These are phyloP conservation scores for Ophiostoma sp. DNA, from an alignment of 2,329 filamentous ascomycete species.

Conservation along the genomic window DNA sequence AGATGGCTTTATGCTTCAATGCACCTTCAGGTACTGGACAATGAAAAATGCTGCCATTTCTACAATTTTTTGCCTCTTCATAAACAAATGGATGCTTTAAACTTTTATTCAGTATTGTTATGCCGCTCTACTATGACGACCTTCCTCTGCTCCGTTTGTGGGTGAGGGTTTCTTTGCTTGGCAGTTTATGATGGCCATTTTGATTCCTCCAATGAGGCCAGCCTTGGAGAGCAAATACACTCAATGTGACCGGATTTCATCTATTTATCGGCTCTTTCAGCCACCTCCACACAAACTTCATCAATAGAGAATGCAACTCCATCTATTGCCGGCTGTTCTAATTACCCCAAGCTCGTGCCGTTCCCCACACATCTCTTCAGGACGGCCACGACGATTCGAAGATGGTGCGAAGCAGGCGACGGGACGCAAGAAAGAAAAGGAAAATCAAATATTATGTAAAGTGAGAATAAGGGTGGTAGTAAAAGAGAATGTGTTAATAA, in stretches of 20 bases:
- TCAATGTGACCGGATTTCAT: not conserved
- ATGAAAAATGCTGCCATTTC: too few species aligned
- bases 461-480: too few species aligned
- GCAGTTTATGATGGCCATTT: not conserved
- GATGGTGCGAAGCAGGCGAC: constrained; percentile 30
- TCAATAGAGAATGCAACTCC: not conserved
- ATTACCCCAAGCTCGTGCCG: not conserved
- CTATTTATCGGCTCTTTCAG: not conserved
- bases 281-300: not conserved
- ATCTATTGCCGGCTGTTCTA: not conserved
- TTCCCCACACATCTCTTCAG: not conserved
- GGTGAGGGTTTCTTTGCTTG: not conserved
- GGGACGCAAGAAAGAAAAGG: too few species aligned
- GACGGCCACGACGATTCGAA: constrained; percentile 34
- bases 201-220: not conserved
- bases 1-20: not conserved
- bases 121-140: not conserved
- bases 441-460: not conserved
- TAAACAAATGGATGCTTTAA: too few species aligned
- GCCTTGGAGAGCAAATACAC: not conserved
- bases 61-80: too few species aligned
- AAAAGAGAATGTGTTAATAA: not conserved
- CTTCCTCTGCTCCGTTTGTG: not conserved
- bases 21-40: not conserved
- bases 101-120: not conserved